A percentile compares a stretch with the other conserved stretches of the same genome.
Conservation (phyloP, 2,329 filamentous ascomycete genomes). For the Pseudogymnoascus sp. region DNA sequence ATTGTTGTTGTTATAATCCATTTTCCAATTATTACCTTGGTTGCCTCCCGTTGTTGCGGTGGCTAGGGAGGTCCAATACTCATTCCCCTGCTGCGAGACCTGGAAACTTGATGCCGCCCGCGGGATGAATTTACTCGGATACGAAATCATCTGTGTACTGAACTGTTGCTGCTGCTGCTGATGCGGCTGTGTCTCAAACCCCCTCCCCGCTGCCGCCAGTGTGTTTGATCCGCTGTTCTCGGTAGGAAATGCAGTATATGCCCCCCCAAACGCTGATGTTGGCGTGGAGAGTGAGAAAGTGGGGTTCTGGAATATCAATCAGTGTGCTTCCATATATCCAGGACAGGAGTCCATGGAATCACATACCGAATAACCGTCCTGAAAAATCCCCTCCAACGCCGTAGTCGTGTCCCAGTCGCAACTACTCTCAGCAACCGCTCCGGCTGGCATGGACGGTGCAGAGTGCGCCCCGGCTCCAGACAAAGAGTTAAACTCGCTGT, state of each 20-base stretch:
- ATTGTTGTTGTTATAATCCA: not conserved
- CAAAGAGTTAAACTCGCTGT: not conserved
- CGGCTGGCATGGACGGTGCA: not conserved
- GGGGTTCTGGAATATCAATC: not conserved
- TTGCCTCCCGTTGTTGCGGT: not conserved
- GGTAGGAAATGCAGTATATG: not conserved
- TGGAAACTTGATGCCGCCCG: not conserved
- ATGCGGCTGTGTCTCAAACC: not conserved
- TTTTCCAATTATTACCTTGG: not conserved
- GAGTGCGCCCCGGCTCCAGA: not conserved
- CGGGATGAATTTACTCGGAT: not conserved
- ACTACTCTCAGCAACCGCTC: too few relatives aligned
- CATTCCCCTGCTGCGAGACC: not conserved
- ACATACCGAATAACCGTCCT: not conserved
- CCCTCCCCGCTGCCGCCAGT: not conserved
- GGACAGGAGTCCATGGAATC: too few relatives aligned
- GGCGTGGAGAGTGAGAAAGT: not conserved
- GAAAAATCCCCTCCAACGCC: not conserved
- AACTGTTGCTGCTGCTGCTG: not conserved
- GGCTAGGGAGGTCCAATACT: not conserved
- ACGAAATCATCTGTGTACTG: not conserved
- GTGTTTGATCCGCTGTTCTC: not conserved
- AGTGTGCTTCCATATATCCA: not conserved
- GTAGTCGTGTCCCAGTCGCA: not conserved
- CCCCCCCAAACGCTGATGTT: not conserved